phyloP scores from a whole-genome alignment of 768 basidiomycete genomes.

The Daedaleopsis sinensis region DNA sequence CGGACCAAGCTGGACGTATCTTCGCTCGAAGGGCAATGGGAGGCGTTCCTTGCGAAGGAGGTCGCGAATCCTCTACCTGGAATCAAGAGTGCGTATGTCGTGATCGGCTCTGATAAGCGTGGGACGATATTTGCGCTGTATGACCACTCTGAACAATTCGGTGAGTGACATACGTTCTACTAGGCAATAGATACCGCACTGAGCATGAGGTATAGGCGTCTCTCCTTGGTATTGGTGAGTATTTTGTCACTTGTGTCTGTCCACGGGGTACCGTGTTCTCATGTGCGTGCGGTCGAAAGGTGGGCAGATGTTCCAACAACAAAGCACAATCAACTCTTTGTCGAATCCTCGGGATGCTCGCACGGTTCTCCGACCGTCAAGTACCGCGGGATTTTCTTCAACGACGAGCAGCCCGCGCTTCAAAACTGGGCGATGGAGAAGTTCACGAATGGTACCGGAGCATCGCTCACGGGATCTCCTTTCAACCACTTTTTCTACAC shows the following conservation, averaged over 20 bases:
- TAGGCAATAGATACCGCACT: neutral
- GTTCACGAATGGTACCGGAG: conserved; percentile 66
- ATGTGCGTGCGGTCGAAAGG: conserved; percentile 35
- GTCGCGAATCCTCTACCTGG: conserved; percentile 61
- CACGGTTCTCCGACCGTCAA: conserved; percentile 71
- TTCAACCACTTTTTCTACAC: conserved; percentile 67
- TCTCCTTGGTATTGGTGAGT: conserved; percentile 71
- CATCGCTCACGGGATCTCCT: conserved; percentile 50
- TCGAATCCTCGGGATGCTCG: conserved; percentile 39
- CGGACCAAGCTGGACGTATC: conserved; percentile 57
- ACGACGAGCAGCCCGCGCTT: conserved; percentile 75
- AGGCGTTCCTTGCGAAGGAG: conserved; percentile 55
- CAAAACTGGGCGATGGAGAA: conserved; percentile 73
- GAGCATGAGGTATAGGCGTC: conserved; percentile 44
- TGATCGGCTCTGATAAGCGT: conserved; percentile 70
- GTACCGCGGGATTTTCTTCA: conserved; percentile 74
- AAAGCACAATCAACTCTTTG: conserved; percentile 50
- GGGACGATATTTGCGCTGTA: conserved; percentile 70
- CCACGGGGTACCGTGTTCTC: too few species aligned
- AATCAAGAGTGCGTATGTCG: conserved; percentile 62
- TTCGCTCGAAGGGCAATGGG: conserved; percentile 66
- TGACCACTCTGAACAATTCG: conserved; percentile 72
- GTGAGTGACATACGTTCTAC: conserved; percentile 28
- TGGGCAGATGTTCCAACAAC: conserved; percentile 80
- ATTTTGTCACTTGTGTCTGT: too few species aligned